These are phyloP conservation scores for Blastomyces percursus DNA, from an alignment of 2,329 filamentous ascomycete species.

Conservation along the genomic window DNA sequence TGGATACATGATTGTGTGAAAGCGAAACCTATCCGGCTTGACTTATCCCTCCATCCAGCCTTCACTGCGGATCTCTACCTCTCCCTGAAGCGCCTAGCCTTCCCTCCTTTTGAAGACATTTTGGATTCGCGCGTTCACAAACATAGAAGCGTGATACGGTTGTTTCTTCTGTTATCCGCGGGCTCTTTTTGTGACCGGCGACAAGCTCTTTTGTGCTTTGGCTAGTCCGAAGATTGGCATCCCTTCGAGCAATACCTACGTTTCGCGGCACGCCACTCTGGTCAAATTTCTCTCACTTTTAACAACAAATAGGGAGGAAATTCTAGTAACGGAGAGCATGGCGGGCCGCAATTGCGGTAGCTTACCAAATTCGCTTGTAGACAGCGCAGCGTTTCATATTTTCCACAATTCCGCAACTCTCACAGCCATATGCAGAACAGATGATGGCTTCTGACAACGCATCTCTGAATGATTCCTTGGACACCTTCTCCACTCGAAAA, in stretches of 20 bases:
- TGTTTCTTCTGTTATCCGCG: not conserved
- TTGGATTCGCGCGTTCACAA: not conserved
- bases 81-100: not conserved
- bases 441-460: not conserved
- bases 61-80: not conserved
- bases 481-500: not conserved
- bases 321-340: not conserved
- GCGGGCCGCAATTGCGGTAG: not conserved
- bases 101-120: not conserved
- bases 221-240: conserved; percentile 3
- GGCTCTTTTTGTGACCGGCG: conserved; percentile 6
- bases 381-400: not conserved
- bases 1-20: no score
- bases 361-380: not conserved
- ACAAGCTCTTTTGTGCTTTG: conserved; percentile 7
- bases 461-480: not conserved
- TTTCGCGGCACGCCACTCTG: not conserved
- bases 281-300: not conserved
- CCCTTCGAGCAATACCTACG: conserved; percentile 5
- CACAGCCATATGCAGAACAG: not conserved
- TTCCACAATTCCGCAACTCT: not conserved
- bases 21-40: no score
- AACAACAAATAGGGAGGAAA: not conserved
- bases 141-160: not conserved
- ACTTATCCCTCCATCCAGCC: no score